Evolutionary conservation across 2,329 filamentous ascomycete species (phyloP), one percentile per base, ranked within the genome.

Genomic region (Xylaria sp.): DNA sequence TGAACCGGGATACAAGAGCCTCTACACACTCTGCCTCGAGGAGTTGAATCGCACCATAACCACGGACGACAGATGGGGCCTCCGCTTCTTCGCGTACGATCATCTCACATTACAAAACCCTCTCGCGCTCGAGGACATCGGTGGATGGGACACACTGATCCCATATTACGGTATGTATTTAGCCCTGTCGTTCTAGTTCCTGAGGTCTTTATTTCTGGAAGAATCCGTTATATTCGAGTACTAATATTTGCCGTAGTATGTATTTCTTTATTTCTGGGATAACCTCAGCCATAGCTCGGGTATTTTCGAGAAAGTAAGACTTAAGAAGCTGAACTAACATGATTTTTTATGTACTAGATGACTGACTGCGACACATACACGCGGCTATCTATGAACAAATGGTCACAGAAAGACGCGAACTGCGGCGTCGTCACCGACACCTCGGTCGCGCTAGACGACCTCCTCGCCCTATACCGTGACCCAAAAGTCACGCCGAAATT

Each of bases 1-100:
- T 45, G 72, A 81, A 17, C 70, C 74, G 3, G 81, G 78, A 0
- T 83, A 83, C 74, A 81, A 79, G 71, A 79, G 79, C 3, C 69
- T 83, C 2, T 84, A 84, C 73, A 78, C 79, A 58, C 77, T 82
- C 3, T 78, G 78, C 14, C 75, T 83, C 4, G 69, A 78, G 51
- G 78, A 79, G 61, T 77, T 83, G 1, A 76, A 77, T 45, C 69
- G 74, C 9, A 78, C 79, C 9, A 62, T 79, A 0, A 64, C 68
- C 2, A 72, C 73, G 0, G 78, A 80, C 36, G 74, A 79, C 8
- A 76, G 78, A 60, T 89, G 86, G 87, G 86, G 79, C 0, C 76
- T 83, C 59, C 81, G 82, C n/a, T 86, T 87, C 76, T 89, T 88
- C 75, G 81, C 85, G 12, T 89, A 88, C 77, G 87, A 89, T 74